Evolutionary conservation across 768 basidiomycete genomes (phyloP).

Genomic region (Tricholoma saponaceum): DNA sequence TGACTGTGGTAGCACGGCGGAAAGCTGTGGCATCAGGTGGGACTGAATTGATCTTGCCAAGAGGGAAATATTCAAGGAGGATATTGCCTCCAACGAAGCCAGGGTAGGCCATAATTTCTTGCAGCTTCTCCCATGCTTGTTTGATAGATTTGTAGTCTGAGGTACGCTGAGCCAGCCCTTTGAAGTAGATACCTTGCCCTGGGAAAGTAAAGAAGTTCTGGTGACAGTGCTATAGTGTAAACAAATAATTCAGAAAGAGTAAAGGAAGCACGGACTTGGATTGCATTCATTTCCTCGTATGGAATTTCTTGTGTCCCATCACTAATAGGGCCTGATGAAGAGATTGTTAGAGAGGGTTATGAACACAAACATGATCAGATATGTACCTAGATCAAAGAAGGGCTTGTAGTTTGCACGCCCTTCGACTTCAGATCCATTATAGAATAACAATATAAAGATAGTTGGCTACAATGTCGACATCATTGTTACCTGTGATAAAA

Average conservation of each 20-base stretch:
- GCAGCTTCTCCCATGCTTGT: slow-evolving; percentile 20
- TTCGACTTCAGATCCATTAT: slow-evolving; percentile 48
- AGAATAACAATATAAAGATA: slow-evolving; percentile 35
- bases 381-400: slow-evolving; percentile 41
- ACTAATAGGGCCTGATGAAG: background rate
- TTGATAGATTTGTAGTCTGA: slow-evolving; percentile 16
- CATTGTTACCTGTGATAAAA: background rate
- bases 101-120: background rate
- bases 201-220: slow-evolving; percentile 26
- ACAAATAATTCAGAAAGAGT: background rate
- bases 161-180: slow-evolving; percentile 31
- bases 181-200: slow-evolving; percentile 41
- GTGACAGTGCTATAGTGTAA: background rate
- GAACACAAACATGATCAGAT: background rate
- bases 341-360: background rate
- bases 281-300: background rate
- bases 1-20: slow-evolving; percentile 31
- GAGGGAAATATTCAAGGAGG: slow-evolving; percentile 40
- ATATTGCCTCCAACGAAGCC: slow-evolving; percentile 11
- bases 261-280: background rate
- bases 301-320: background rate
- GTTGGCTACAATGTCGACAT: slow-evolving; percentile 30
- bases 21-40: slow-evolving; percentile 34
- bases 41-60: slow-evolving; percentile 32
- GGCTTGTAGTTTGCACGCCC: slow-evolving; percentile 39